Conservation (phyloP, 2,329 filamentous ascomycete genomes). For the Annulohypoxylon truncatum region DNA sequence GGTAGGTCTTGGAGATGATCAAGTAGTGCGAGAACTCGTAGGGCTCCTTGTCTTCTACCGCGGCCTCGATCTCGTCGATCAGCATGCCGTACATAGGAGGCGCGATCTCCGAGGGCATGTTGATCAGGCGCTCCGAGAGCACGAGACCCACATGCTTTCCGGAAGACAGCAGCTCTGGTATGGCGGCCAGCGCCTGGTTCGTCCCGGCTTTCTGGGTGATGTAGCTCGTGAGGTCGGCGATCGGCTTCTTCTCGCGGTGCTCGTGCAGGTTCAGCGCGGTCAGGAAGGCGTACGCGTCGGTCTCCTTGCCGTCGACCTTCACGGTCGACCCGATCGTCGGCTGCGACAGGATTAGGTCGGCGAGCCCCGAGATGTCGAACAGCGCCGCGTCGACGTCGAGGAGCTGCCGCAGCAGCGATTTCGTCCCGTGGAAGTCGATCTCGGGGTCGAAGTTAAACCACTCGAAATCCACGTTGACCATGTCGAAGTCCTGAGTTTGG, state of each 20-base stretch:
- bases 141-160: slow-evolving; percentile 80
- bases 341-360: slow-evolving; percentile 88
- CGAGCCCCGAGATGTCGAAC: slow-evolving; percentile 87
- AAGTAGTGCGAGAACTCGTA: slow-evolving; percentile 95
- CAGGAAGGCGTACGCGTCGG: slow-evolving; percentile 91
- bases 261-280: slow-evolving; percentile 86
- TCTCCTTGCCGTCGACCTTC: slow-evolving; percentile 95
- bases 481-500: slow-evolving; percentile 79
- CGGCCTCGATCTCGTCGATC: slow-evolving; percentile 88
- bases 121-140: slow-evolving; percentile 93
- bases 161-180: slow-evolving; percentile 68
- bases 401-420: slow-evolving; percentile 88
- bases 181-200: slow-evolving; percentile 65
- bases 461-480: slow-evolving; percentile 96
- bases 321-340: slow-evolving; percentile 91
- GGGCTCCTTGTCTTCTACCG: slow-evolving; percentile 89
- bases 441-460: slow-evolving; percentile 95
- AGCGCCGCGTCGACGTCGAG: slow-evolving; percentile 88
- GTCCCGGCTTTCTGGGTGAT: slow-evolving; percentile 67
- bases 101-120: slow-evolving; percentile 92
- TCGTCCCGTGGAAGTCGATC: slow-evolving; percentile 94
- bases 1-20: slow-evolving; percentile 90
- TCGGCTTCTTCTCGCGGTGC: slow-evolving; percentile 78
- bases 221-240: slow-evolving; percentile 79
- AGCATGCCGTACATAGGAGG: slow-evolving; percentile 97